Conservation (phyloP, 1,284 basidiomycete genomes). For the Tilletia walkeri region DNA sequence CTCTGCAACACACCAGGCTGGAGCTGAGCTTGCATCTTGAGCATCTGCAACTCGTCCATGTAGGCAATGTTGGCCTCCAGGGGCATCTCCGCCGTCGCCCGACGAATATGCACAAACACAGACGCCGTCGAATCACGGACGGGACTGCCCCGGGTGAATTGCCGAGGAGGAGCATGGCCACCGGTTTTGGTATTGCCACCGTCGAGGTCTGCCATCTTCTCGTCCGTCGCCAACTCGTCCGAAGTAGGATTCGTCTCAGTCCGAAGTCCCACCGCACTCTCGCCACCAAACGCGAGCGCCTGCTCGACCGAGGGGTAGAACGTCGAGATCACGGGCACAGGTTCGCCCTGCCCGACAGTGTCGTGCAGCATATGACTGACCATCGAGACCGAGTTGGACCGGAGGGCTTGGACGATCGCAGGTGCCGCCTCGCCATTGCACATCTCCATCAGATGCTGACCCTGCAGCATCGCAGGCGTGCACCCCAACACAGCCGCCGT, state of each 20-base stretch:
- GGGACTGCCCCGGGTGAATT: background rate
- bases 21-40: conserved; percentile 12
- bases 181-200: background rate
- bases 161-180: background rate
- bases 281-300: background rate
- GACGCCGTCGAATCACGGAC: conserved; percentile 4
- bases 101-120: conserved; percentile 17
- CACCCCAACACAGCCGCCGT: conserved; percentile 35
- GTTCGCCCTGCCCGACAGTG: conserved; percentile 18
- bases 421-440: conserved; percentile 39
- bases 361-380: conserved; percentile 42
- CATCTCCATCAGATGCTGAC: conserved; percentile 38
- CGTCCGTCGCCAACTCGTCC: background rate
- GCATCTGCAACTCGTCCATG: conserved; percentile 8
- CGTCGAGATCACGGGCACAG: conserved; percentile 37
- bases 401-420: conserved; percentile 39
- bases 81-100: background rate
- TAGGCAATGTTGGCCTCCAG: conserved; percentile 10
- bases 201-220: background rate
- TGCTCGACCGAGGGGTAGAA: conserved; percentile 36
- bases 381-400: conserved; percentile 33
- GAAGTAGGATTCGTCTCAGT: background rate
- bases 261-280: background rate
- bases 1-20: background rate
- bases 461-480: conserved; percentile 32